These are phyloP conservation scores for Tuctoria greenei DNA, from an alignment of 176 grass and related monocot genomes.

Conservation along the genomic window DNA sequence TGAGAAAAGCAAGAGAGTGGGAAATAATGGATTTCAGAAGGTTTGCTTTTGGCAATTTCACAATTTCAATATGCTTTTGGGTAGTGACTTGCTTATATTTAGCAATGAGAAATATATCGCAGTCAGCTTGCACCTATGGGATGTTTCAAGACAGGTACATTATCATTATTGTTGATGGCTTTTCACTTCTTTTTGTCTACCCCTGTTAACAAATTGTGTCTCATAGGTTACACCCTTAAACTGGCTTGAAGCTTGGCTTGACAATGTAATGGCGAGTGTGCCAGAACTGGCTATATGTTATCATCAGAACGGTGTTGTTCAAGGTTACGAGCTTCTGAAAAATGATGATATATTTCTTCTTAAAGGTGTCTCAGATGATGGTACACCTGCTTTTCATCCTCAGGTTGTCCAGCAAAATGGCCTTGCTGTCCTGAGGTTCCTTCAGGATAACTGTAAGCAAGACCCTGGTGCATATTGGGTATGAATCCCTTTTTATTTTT, in stretches of 20 bases:
- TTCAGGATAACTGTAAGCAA: constrained; percentile 97
- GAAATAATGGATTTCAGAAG: constrained; percentile 85
- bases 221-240: constrained; percentile 86
- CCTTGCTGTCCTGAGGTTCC: constrained; percentile 83
- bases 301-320: constrained; percentile 95
- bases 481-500: constrained; percentile 32
- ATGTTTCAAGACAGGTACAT: constrained; percentile 88
- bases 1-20: constrained; percentile 79
- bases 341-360: constrained; percentile 94
- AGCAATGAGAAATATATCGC: constrained; percentile 97
- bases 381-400: constrained; percentile 88
- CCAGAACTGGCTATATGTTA: constrained; percentile 98
- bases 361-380: constrained; percentile 95
- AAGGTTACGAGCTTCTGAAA: constrained; percentile 95
- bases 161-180: constrained; percentile 33
- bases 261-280: constrained; percentile 97
- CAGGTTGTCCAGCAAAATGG: constrained; percentile 99
- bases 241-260: constrained; percentile 98
- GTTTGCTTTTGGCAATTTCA: constrained; percentile 95
- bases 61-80: constrained; percentile 96
- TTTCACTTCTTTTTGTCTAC: constrained; percentile 26
- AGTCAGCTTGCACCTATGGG: constrained; percentile 97
- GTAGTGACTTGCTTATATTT: constrained; percentile 94
- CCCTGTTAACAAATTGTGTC: constrained; percentile 31
- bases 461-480: constrained; percentile 99